Evolutionary conservation across 1,139 yeast species (phyloP).

Genomic region (Lodderomyces orthopsilosis): DNA sequence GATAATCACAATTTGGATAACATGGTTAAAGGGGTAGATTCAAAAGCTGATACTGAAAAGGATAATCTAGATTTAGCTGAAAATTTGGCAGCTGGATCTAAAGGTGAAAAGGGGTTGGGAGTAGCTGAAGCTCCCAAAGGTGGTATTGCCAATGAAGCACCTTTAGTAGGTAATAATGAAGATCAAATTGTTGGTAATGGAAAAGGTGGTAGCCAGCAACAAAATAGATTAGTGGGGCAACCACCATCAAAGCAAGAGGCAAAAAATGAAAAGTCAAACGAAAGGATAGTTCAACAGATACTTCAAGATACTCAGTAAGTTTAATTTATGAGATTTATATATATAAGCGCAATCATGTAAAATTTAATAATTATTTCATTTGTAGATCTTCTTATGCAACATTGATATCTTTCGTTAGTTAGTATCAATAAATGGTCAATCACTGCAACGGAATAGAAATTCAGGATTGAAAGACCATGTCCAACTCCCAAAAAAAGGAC

Average conservation of each 20-base stretch:
- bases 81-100: conserved; percentile 40
- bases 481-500: too few relatives aligned
- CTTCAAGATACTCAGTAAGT: conserved; percentile 11
- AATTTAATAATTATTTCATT: too few relatives aligned
- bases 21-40: conserved; percentile 14
- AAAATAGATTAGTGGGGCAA: not conserved
- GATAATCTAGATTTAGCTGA: conserved; percentile 35
- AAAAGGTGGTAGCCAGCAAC: conserved; percentile 6
- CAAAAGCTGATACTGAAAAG: conserved; percentile 13
- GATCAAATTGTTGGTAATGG: conserved; percentile 27
- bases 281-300: conserved; percentile 13
- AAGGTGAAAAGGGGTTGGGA: conserved; percentile 44
- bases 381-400: too few relatives aligned
- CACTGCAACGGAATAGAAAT: too few relatives aligned
- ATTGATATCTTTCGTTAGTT: too few relatives aligned
- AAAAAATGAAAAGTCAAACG: conserved; percentile 3
- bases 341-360: not conserved
- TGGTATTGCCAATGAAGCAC: conserved; percentile 49
- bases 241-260: not conserved
- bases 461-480: too few relatives aligned
- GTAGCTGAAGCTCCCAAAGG: conserved; percentile 51
- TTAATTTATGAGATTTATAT: not conserved
- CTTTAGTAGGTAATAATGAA: conserved; percentile 44
- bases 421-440: too few relatives aligned
- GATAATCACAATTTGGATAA: conserved; percentile 13